A percentile compares a stretch with the other conserved stretches of the same genome.
phyloP scores from a whole-genome alignment of 345 rosid genomes.

The Euclidium syriacum region DNA sequence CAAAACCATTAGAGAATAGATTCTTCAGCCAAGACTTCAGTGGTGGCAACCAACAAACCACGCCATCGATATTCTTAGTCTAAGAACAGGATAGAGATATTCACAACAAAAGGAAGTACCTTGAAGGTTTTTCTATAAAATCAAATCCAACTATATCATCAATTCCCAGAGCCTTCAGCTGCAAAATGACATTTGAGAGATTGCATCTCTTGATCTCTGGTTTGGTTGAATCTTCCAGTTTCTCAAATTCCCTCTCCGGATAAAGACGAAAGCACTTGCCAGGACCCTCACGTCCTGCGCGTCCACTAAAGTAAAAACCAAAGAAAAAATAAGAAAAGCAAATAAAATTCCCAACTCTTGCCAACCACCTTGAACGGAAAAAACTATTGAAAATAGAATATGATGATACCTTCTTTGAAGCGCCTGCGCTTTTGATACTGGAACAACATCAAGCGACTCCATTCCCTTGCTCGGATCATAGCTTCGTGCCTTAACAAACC shows the following conservation, averaged over 20 bases:
- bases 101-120: slow-evolving; percentile 36
- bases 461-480: slow-evolving; percentile 83
- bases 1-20: not conserved
- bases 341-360: not conserved
- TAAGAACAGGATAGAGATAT: not conserved
- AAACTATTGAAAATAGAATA: not conserved
- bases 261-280: slow-evolving; percentile 95
- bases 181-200: slow-evolving; percentile 86
- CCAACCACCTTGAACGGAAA: not conserved
- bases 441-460: slow-evolving; percentile 72
- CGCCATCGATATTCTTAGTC: not conserved
- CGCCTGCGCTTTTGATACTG: slow-evolving; percentile 86
- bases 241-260: slow-evolving; percentile 82
- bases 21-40: not conserved
- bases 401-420: slow-evolving; percentile 77
- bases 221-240: slow-evolving; percentile 80
- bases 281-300: slow-evolving; percentile 94
- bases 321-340: not conserved
- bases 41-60: not conserved
- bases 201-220: slow-evolving; percentile 94
- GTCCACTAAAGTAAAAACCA: slow-evolving; percentile 58
- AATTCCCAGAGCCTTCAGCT: slow-evolving; percentile 83
- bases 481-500: slow-evolving; percentile 76
- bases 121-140: slow-evolving; percentile 86
- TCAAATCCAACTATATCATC: slow-evolving; percentile 91